These are phyloP conservation scores for Atkinsonella texensis DNA, from an alignment of 2,329 filamentous ascomycete genomes.

Conservation along the genomic window DNA sequence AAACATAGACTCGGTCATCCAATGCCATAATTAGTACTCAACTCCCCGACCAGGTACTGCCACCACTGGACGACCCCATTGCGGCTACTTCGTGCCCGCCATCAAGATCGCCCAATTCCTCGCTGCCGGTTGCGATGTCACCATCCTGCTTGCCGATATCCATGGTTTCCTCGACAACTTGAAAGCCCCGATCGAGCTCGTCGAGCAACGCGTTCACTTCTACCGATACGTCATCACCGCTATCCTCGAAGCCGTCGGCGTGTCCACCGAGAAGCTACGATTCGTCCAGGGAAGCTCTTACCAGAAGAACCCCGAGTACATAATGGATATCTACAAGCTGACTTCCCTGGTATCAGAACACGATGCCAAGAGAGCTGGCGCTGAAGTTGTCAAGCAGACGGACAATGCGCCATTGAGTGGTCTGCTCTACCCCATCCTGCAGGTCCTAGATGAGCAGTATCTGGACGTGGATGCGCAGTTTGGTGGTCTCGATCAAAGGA, in stretches of 20 bases:
- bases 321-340: conserved; percentile 80
- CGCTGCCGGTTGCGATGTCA: conserved; percentile 70
- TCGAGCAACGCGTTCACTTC: conserved; percentile 71
- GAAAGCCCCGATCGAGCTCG: conserved; percentile 80
- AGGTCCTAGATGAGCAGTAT: conserved; percentile 84
- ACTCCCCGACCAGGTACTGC: conserved; percentile 45
- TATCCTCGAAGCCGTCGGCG: conserved; percentile 64
- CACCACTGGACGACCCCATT: conserved; percentile 78
- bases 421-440: conserved; percentile 42
- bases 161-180: conserved; percentile 72
- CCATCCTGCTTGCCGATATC: conserved; percentile 63
- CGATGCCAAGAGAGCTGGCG: conserved; percentile 79
- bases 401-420: conserved; percentile 56
- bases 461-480: conserved; percentile 82
- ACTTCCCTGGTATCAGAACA: conserved; percentile 59
- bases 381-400: conserved; percentile 89
- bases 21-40: neutral
- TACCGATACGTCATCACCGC: conserved; percentile 67
- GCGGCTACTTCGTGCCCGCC: conserved; percentile 78
- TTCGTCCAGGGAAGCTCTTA: conserved; percentile 81
- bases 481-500: conserved; percentile 73
- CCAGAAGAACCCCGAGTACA: conserved; percentile 61
- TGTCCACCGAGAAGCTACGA: conserved; percentile 64
- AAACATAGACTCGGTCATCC: neutral
- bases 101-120: conserved; percentile 87